Evolutionary conservation across 2,329 filamentous ascomycete species (phyloP).

Genomic region (Nemania abortiva): DNA sequence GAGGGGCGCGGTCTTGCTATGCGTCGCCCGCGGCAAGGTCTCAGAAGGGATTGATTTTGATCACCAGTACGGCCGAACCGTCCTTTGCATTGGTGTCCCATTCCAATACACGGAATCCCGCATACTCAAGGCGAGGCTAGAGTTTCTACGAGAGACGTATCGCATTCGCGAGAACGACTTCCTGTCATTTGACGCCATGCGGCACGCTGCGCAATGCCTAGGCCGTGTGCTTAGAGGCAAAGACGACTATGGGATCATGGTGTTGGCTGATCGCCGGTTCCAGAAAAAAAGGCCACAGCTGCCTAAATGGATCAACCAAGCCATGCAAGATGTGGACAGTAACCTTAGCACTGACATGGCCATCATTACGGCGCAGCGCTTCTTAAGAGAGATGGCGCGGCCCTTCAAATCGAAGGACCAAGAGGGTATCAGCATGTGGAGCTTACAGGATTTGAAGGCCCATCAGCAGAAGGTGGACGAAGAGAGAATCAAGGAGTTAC

Average conservation of each 20-base stretch:
- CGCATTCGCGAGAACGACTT: slow-evolving; percentile 98
- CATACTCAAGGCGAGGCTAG: slow-evolving; percentile 93
- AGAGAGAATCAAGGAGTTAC: slow-evolving; percentile 73
- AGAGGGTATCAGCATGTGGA: slow-evolving; percentile 95
- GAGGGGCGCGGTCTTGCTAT: slow-evolving; percentile 90
- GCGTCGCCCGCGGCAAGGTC: slow-evolving; percentile 96
- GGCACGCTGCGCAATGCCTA: slow-evolving; percentile 96
- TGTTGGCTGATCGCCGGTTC: slow-evolving; percentile 92
- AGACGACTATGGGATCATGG: slow-evolving; percentile 99
- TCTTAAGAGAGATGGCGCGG: slow-evolving; percentile 91
- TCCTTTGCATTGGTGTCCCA: slow-evolving; percentile 95
- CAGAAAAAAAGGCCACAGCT: slow-evolving; percentile 90
- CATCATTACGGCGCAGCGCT: slow-evolving; percentile 87
- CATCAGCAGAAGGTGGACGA: slow-evolving; percentile 82
- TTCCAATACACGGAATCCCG: slow-evolving; percentile 99
- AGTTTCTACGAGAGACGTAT: slow-evolving; percentile 97
- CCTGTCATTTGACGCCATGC: slow-evolving; percentile 98
- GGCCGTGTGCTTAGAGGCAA: slow-evolving; percentile 95
- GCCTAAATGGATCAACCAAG: slow-evolving; percentile 96
- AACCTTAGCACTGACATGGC: slow-evolving; percentile 98
- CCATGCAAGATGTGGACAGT: slow-evolving; percentile 83
- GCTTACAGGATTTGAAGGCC: slow-evolving; percentile 77
- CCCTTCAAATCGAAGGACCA: slow-evolving; percentile 86
- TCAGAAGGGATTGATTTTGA: slow-evolving; percentile 99
- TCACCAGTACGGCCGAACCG: slow-evolving; percentile 96